Evolutionary conservation across 352 stramenopile species (phyloP), one percentile per base, ranked within the genome.

Genomic region (Pythium periplocum): DNA sequence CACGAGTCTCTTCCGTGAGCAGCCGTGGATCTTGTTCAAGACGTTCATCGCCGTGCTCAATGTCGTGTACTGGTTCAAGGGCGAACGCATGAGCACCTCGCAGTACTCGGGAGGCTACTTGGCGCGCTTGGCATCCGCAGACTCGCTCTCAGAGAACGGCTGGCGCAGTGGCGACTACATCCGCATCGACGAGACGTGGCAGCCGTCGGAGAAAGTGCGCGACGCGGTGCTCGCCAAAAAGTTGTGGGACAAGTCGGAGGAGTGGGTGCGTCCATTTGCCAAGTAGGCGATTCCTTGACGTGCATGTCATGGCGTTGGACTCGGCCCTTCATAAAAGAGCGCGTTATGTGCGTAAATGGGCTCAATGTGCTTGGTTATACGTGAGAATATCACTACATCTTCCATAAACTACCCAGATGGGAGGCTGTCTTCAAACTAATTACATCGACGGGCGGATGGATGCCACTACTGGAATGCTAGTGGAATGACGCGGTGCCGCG

Each of bases 211-310:
- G 7, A 12, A 42, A 12, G 38, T 12, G 12, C 12, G 7, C 7
- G 38, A 42, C 12, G 7, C 38, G 7, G 38, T 12, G 7, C 12
- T 42, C 7, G 38, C 7, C 7, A 42, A 42, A 42, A 12, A 8
- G 38, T 12, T 42, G 7, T 42, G 38, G 38, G 38, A 42, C 38
- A 42, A 42, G 12, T 42, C 38, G 12, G 38, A 42, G 38, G 38
- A 42, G 12, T 42, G 38, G 38, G 38, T 42, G 38, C 7, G 12
- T 8, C 17, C 17, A 26, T 26, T 26, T 26, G 17, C 17, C 17
- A 26, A 26, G 17, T 26, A 26, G 17, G 10, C 52, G 47, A 10
- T 61, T 60, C 5, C 40, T 66, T 26, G 17, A 26, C 17, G 17
- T 26, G 17, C 17, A 26, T 26, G 17, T 26, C 17, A 26, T 26